Evolutionary conservation across 2,329 filamentous ascomycete species (phyloP).

Genomic region (Acarospora socialis): DNA sequence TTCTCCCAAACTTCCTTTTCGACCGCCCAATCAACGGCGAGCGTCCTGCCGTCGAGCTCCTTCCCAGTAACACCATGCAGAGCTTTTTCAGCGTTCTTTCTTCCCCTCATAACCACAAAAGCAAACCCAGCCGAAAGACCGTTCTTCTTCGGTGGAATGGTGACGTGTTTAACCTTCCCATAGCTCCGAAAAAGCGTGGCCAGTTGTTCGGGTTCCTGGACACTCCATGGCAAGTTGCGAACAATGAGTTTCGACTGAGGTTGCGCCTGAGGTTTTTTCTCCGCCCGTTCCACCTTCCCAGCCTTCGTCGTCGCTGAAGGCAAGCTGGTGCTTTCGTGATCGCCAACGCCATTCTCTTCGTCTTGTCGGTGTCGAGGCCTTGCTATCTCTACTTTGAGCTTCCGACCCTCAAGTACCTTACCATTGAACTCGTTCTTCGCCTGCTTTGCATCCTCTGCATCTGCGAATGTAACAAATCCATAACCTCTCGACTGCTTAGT

Average conservation of each 20-base stretch:
- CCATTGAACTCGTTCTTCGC: slow-evolving; percentile 74
- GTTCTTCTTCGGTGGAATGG: slow-evolving; percentile 62
- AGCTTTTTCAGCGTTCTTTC: slow-evolving; percentile 82
- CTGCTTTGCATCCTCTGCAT: slow-evolving; percentile 73
- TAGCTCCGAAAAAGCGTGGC: slow-evolving; percentile 67
- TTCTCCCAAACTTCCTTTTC: slow-evolving; percentile 77
- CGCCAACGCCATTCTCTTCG: slow-evolving; percentile 32
- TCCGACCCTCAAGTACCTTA: slow-evolving; percentile 60
- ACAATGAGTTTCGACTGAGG: slow-evolving; percentile 69
- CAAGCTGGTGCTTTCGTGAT: slow-evolving; percentile 19
- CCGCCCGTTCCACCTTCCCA: slow-evolving; percentile 33
- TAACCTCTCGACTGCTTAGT: slow-evolving; percentile 85
- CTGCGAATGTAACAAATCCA: slow-evolving; percentile 93
- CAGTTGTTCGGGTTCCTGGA: slow-evolving; percentile 75
- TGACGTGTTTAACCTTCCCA: slow-evolving; percentile 80
- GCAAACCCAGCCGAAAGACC: slow-evolving; percentile 70
- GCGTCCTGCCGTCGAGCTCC: slow-evolving; percentile 67
- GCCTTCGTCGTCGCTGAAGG: slow-evolving; percentile 22
- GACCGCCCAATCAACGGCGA: slow-evolving; percentile 95
- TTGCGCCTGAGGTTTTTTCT: slow-evolving; percentile 45
- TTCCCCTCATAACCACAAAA: slow-evolving; percentile 76
- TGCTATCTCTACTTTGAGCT: slow-evolving; percentile 75
- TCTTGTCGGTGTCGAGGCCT: slow-evolving; percentile 66
- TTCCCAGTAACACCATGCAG: slow-evolving; percentile 78
- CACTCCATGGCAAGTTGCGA: slow-evolving; percentile 88